These are phyloP conservation scores for Pistacia integerrima DNA, from an alignment of 345 rosid species.

Conservation along the genomic window DNA sequence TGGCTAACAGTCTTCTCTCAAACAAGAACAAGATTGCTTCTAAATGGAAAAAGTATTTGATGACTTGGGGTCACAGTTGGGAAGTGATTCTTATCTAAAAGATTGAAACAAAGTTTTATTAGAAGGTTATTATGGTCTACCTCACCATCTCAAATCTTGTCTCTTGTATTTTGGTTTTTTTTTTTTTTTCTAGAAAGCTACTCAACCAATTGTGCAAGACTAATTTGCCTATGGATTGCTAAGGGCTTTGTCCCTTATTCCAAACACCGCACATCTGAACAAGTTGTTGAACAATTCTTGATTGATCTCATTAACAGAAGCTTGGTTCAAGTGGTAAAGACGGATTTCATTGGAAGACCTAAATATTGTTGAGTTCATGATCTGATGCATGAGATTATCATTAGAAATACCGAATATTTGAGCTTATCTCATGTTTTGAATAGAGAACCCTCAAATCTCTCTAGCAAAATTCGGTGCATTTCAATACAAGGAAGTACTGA, in stretches of 20 bases:
- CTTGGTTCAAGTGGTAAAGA: slow-evolving; percentile 17
- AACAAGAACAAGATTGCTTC: background rate
- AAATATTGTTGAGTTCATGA: slow-evolving; percentile 8
- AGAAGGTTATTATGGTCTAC: slow-evolving; percentile 25
- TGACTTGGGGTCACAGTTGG: slow-evolving; percentile 7
- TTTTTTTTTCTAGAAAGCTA: slow-evolving; percentile 15
- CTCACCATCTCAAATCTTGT: slow-evolving; percentile 23
- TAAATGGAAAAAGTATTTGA: slow-evolving; percentile 12
- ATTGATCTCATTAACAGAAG: slow-evolving; percentile 20
- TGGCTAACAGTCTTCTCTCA: background rate
- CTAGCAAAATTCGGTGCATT: slow-evolving; percentile 11
- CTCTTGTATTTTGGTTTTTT: slow-evolving; percentile 19
- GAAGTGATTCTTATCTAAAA: background rate
- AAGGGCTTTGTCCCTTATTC: slow-evolving; percentile 15
- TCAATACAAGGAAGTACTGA: background rate
- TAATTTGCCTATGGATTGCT: slow-evolving; percentile 24
- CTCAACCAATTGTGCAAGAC: slow-evolving; percentile 1
- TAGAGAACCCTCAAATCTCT: background rate
- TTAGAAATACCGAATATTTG: slow-evolving; percentile 8
- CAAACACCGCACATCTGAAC: too few relatives aligned
- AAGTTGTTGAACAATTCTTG: slow-evolving; percentile 22
- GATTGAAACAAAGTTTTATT: slow-evolving; percentile 1
- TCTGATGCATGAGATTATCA: slow-evolving; percentile 19
- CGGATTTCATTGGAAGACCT: background rate
- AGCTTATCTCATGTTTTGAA: background rate